phyloP scores from a whole-genome alignment of 2,329 filamentous ascomycete genomes.

The Didymella sp. region DNA sequence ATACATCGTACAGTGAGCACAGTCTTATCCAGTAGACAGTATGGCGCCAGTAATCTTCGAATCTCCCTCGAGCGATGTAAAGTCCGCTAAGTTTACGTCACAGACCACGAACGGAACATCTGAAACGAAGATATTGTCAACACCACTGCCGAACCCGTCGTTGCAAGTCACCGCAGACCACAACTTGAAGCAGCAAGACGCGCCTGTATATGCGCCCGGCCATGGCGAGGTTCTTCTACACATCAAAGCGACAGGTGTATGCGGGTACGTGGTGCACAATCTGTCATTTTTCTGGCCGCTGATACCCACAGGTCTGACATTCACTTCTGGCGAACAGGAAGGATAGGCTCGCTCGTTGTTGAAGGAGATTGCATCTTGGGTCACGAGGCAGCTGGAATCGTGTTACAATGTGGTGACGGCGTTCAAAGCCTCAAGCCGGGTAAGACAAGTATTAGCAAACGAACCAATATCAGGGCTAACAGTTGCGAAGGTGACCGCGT shows the following conservation, averaged over 20 bases:
- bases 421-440: slow-evolving; percentile 60
- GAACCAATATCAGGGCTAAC: background rate
- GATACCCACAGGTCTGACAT: slow-evolving; percentile 63
- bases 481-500: slow-evolving; percentile 65
- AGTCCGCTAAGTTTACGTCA: slow-evolving; percentile 11
- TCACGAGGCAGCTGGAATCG: slow-evolving; percentile 68
- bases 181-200: slow-evolving; percentile 62
- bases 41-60: slow-evolving; percentile 31
- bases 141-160: slow-evolving; percentile 59
- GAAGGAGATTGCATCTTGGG: slow-evolving; percentile 70
- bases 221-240: slow-evolving; percentile 65
- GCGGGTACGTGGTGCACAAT: slow-evolving; percentile 56
- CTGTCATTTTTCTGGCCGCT: background rate
- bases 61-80: background rate
- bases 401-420: slow-evolving; percentile 63
- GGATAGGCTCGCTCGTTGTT: slow-evolving; percentile 68
- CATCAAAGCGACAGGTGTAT: slow-evolving; percentile 69
- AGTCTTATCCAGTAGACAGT: background rate
- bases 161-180: slow-evolving; percentile 68
- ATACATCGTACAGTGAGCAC: background rate
- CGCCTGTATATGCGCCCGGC: slow-evolving; percentile 62
- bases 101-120: slow-evolving; percentile 22
- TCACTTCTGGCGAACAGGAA: slow-evolving; percentile 71
- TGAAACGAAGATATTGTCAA: slow-evolving; percentile 26
- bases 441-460: slow-evolving; percentile 19